Percentiles rank a stretch among this genome's conserved stretches.
phyloP scores from a whole-genome alignment of 371 early-diverging fungal species.

The Entomophthora muscae region DNA sequence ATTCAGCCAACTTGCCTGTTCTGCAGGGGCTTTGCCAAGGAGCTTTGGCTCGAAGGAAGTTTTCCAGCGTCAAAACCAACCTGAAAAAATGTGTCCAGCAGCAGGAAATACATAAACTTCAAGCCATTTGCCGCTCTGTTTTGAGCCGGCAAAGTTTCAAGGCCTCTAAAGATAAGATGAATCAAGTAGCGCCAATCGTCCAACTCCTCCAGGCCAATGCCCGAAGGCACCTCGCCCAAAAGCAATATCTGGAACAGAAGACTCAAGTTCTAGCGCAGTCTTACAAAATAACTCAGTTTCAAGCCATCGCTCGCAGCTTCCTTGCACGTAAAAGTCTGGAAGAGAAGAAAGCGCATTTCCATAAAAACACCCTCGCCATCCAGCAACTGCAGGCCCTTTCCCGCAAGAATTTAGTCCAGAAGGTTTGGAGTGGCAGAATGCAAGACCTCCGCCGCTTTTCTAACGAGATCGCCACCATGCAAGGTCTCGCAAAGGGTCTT shows the following conservation, averaged over 20 bases:
- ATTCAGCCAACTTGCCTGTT: background rate
- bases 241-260: background rate
- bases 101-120: background rate
- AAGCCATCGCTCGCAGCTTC: conserved; percentile 33
- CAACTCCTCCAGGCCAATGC: background rate
- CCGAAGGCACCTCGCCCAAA: background rate
- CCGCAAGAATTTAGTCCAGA: conserved; percentile 31
- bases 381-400: conserved; percentile 40
- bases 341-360: conserved; percentile 22
- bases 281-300: conserved; percentile 24
- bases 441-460: conserved; percentile 10
- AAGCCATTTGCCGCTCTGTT: background rate
- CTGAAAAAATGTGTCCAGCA: background rate
- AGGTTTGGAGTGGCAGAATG: conserved; percentile 20
- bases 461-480: background rate
- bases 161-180: background rate
- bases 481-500: conserved; percentile 6
- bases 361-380: conserved; percentile 19
- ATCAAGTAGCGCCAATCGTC: background rate
- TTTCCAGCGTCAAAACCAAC: background rate
- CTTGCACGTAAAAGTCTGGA: conserved; percentile 28
- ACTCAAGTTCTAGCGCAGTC: conserved; percentile 13
- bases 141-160: background rate
- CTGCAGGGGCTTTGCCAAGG: conserved; percentile 1
- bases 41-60: background rate